Conservation (phyloP, 208 protist species). For the Kentomonas sorsogonicus region DNA sequence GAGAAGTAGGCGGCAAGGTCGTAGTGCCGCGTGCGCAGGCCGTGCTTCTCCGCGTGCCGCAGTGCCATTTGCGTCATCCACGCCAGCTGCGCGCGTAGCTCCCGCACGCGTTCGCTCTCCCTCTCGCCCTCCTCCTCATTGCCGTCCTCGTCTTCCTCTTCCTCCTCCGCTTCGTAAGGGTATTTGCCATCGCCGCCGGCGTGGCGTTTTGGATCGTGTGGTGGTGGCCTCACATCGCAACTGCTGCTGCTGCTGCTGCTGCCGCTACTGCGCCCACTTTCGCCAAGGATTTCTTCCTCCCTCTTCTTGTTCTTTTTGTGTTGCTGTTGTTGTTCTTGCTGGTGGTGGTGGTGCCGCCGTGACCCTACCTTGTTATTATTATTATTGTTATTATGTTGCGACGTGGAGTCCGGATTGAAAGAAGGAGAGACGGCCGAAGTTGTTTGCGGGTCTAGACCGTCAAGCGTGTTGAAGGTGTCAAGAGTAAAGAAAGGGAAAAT, state of each 20-base stretch:
- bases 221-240: background rate
- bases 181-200: background rate
- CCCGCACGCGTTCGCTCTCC: background rate
- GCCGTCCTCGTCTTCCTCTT: background rate
- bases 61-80: conserved; percentile 1
- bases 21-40: conserved; percentile 20
- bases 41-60: conserved; percentile 20
- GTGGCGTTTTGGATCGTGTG: background rate
- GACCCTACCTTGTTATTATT: no score
- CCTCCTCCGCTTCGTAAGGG: background rate
- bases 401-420: no score
- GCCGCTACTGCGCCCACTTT: conserved; percentile 1
- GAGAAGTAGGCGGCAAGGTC: conserved; percentile 47
- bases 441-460: no score
- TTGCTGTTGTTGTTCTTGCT: no score
- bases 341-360: no score
- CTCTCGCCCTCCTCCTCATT: background rate
- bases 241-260: background rate
- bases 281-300: background rate
- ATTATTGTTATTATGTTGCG: no score
- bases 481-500: no score
- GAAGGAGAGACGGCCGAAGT: no score
- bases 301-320: background rate
- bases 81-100: background rate
- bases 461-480: no score